These are phyloP conservation scores for Populus tomentosa DNA, from an alignment of 441 rosid species.

Conservation along the genomic window DNA sequence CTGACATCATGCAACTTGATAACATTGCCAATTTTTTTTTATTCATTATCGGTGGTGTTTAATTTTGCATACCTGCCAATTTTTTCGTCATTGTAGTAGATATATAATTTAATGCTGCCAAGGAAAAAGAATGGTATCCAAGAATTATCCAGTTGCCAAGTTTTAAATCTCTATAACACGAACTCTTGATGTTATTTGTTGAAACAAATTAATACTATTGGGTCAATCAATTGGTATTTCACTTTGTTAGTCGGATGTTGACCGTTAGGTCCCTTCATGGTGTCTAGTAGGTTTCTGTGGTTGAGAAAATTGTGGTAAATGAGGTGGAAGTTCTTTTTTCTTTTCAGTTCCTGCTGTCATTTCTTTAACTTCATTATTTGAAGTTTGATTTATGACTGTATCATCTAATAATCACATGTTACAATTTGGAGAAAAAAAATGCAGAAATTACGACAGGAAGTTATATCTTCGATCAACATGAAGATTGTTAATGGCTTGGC, in stretches of 20 bases:
- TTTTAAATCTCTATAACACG: background rate
- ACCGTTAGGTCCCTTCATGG: background rate
- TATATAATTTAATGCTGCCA: background rate
- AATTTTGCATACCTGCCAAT: background rate
- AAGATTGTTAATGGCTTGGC: conserved; percentile 62
- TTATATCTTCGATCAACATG: conserved; percentile 49
- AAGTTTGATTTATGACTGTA: conserved; percentile 5
- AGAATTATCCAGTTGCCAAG: background rate
- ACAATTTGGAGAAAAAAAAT: conserved; percentile 17
- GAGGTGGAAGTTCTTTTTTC: background rate
- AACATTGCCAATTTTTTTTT: background rate
- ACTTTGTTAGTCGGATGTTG: background rate
- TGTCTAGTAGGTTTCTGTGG: conserved; percentile 9
- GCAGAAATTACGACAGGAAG: conserved; percentile 53
- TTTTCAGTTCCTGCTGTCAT: background rate
- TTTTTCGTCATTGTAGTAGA: background rate
- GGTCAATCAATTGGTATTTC: background rate
- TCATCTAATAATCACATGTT: conserved; percentile 4
- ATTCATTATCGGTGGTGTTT: background rate
- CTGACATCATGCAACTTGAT: background rate
- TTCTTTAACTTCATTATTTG: background rate
- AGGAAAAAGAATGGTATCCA: background rate
- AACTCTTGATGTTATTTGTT: background rate
- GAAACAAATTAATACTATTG: background rate
- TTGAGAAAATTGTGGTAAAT: background rate